phyloP scores from a whole-genome alignment of 208 protist genomes.

The Balamuthia mandrillaris region DNA sequence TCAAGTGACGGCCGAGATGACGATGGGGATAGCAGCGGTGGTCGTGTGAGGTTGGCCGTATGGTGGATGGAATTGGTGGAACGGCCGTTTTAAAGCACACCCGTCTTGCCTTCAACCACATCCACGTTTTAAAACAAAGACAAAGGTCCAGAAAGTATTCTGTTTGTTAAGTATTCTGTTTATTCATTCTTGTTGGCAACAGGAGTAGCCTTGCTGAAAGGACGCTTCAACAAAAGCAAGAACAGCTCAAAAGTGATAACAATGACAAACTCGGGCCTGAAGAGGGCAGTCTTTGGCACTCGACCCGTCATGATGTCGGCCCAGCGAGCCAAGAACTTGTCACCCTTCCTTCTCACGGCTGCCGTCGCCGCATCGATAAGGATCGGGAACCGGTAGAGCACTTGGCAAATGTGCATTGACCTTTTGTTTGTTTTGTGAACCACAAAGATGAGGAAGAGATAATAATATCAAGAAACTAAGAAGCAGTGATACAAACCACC shows the following conservation, averaged over 20 bases:
- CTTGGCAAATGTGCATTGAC: slow-evolving; percentile 63
- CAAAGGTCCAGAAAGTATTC: not conserved
- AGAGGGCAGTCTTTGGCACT: slow-evolving; percentile 61
- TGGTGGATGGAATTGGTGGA: no score
- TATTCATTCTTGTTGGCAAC: slow-evolving; percentile 15
- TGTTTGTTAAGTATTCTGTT: not conserved
- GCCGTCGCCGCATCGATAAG: slow-evolving; percentile 64
- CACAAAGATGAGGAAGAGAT: not conserved
- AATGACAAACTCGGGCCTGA: slow-evolving; percentile 63
- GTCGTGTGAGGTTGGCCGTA: no score
- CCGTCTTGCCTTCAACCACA: no score
- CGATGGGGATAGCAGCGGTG: no score
- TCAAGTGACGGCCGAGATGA: no score
- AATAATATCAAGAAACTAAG: not conserved
- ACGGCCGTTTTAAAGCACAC: no score
- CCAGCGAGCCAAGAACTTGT: slow-evolving; percentile 66
- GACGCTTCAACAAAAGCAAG: slow-evolving; percentile 38
- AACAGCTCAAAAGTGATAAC: slow-evolving; percentile 64
- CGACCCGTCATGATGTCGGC: slow-evolving; percentile 68
- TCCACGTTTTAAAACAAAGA: no score
- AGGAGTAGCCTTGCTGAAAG: slow-evolving; percentile 7
- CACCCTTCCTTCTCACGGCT: slow-evolving; percentile 56
- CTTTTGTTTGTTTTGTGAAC: not conserved
- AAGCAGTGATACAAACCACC: slow-evolving; percentile 1
- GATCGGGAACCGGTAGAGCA: slow-evolving; percentile 68